Percentiles rank a stretch among this genome's conserved stretches.
Evolutionary conservation across 2,329 filamentous ascomycete genomes (phyloP).

Genomic region (Penicillium sp.): DNA sequence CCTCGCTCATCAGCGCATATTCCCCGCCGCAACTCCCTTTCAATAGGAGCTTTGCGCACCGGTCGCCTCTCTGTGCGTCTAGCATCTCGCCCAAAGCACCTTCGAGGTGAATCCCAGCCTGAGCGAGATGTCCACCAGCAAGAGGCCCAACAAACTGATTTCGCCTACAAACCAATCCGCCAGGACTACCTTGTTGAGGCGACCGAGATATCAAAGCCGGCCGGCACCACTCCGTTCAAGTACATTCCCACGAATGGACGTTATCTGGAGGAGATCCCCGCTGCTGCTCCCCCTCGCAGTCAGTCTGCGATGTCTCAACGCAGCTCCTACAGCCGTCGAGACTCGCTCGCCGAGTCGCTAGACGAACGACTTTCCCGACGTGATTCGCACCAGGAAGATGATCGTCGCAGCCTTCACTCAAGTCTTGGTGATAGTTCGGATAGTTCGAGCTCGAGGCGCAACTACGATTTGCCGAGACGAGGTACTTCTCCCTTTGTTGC

Average conservation of each 20-base stretch:
- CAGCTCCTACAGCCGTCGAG: conserved; percentile 4
- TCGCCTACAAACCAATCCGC: conserved; percentile 35
- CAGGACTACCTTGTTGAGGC: conserved; percentile 34
- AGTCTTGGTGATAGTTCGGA: conserved; percentile 13
- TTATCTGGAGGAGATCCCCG: conserved; percentile 25
- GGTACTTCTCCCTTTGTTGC: conserved; percentile 16
- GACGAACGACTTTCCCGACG: neutral
- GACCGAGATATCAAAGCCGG: conserved; percentile 17
- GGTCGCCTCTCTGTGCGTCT: conserved; percentile 32
- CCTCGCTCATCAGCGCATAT: neutral
- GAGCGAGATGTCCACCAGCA: conserved; percentile 8
- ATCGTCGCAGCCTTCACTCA: conserved; percentile 10
- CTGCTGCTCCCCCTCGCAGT: conserved; percentile 7
- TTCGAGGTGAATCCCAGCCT: conserved; percentile 7
- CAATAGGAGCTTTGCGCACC: conserved; percentile 22
- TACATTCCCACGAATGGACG: conserved; percentile 33
- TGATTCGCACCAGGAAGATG: conserved; percentile 12
- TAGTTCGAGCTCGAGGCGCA: conserved; percentile 7
- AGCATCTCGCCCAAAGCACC: conserved; percentile 22
- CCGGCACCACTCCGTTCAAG: conserved; percentile 24
- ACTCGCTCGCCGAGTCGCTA: conserved; percentile 12
- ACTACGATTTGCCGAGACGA: conserved; percentile 13
- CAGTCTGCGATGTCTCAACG: conserved; percentile 16
- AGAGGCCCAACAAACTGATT: conserved; percentile 21
- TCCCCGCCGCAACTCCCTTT: conserved; percentile 20